Evolutionary conservation across 2,329 filamentous ascomycete species (phyloP).

Genomic region (Colletotrichum sp.): DNA sequence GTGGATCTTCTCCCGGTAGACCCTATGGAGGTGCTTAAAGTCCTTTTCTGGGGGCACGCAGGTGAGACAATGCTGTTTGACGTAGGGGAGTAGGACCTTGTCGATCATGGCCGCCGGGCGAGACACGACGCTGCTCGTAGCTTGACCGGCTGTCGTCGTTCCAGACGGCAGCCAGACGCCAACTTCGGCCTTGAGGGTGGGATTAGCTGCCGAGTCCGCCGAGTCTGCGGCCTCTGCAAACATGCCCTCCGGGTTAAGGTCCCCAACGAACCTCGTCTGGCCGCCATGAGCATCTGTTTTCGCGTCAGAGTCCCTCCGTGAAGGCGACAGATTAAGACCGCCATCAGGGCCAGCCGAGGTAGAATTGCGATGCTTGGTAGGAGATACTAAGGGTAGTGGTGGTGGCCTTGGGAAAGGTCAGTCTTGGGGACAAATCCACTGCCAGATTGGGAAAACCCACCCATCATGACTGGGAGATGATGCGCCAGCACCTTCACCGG

Average conservation of each 20-base stretch:
- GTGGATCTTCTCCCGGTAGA: slow-evolving; percentile 59
- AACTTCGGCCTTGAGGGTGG: slow-evolving; percentile 56
- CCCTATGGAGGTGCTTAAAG: slow-evolving; percentile 46
- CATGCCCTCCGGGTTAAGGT: slow-evolving; percentile 65
- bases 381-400: not conserved
- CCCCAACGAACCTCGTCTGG: slow-evolving; percentile 56
- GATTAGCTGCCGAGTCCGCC: slow-evolving; percentile 34
- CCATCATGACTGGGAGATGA: not conserved
- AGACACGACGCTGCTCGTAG: slow-evolving; percentile 29
- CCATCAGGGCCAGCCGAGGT: not conserved
- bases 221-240: slow-evolving; percentile 60
- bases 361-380: slow-evolving; percentile 2
- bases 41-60: slow-evolving; percentile 53
- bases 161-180: slow-evolving; percentile 58
- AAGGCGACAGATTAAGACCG: not conserved
- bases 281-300: slow-evolving; percentile 4
- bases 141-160: slow-evolving; percentile 29
- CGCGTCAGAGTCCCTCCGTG: not conserved
- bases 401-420: not conserved
- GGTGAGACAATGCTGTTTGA: slow-evolving; percentile 50
- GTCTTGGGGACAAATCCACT: not conserved
- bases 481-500: not conserved
- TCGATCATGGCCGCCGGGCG: slow-evolving; percentile 41
- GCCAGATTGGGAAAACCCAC: slow-evolving; percentile 18
- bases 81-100: slow-evolving; percentile 45